phyloP scores from a whole-genome alignment of 164 flowering plant species.

The Amborella trichopoda region DNA sequence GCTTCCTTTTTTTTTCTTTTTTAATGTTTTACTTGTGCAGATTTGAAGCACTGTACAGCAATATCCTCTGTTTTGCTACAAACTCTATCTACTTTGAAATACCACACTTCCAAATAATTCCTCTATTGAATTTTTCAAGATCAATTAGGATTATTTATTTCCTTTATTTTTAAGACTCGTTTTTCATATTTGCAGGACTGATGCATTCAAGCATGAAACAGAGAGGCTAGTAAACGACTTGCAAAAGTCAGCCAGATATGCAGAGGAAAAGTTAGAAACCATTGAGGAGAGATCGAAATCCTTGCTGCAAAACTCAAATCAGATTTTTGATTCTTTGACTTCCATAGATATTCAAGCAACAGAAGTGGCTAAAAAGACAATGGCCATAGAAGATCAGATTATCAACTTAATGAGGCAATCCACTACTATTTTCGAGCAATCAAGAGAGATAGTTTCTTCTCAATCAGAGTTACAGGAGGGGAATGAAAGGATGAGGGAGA shows the following conservation, averaged over 20 bases:
- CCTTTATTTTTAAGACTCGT: too few relatives aligned
- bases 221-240: slow-evolving; percentile 77
- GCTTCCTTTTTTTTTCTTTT: too few relatives aligned
- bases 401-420: slow-evolving; percentile 31
- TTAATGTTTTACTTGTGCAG: too few relatives aligned
- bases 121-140: too few relatives aligned
- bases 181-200: slow-evolving; percentile 25
- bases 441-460: slow-evolving; percentile 39
- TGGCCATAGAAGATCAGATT: slow-evolving; percentile 30
- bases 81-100: too few relatives aligned
- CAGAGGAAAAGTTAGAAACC: slow-evolving; percentile 45
- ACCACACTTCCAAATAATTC: too few relatives aligned
- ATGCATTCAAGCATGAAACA: slow-evolving; percentile 49
- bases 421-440: slow-evolving; percentile 37
- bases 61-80: too few relatives aligned
- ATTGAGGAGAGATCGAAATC: slow-evolving; percentile 41
- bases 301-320: slow-evolving; percentile 32
- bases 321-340: slow-evolving; percentile 40
- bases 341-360: slow-evolving; percentile 36
- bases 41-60: too few relatives aligned
- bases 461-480: slow-evolving; percentile 49
- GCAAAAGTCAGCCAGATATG: slow-evolving; percentile 37
- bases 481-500: slow-evolving; percentile 45
- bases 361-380: slow-evolving; percentile 36
- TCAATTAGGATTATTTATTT: too few relatives aligned